Evolutionary conservation across 1,284 basidiomycete genomes (phyloP), one percentile per base, ranked within the genome.

Genomic region (Moniliella sp.): DNA sequence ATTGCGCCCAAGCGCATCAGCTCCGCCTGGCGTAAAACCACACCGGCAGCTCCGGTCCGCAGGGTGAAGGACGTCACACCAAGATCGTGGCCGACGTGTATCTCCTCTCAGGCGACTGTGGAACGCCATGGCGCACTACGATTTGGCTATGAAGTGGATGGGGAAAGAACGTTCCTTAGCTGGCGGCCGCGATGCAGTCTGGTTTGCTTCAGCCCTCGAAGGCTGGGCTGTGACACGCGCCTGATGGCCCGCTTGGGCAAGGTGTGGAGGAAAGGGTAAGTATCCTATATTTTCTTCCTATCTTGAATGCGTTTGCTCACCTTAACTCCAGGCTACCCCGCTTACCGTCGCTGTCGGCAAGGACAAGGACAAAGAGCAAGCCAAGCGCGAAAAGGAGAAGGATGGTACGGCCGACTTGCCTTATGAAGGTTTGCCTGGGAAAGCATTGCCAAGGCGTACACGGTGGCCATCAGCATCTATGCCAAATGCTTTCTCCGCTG

Each of bases 101-200:
- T 12, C 43, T 58, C 11, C 42, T 58, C 3, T 35, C 42, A 0
- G 56, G 56, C 26, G 51, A 57, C 25, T 58, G 5, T 58, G 54
- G 54, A 38, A 29, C n/a, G 54, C 56, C 1, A 32, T 57, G 5
- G 44, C 44, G 19, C 35, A 32, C 5, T 59, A 59, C 27, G 44
- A 56, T 12, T 19, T 23, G 1, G 37, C 48, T 2, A 39, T 59
- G 8, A 40, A 26, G 12, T 33, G 28, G 1, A 15, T 51, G 2
- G 49, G 46, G 2, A 50, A 48, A 23, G 56, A 59, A 28, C 35
- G 50, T 5, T 53, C 54, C 10, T 28, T 59, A n/a, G 56, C 56
- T 1, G 56, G 56, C 9, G 56, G 56, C 9, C 50, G 50, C 29
- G 54, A 59, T 25, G 53, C 56, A 1, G 54, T 56, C 3, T 59